phyloP scores from a whole-genome alignment of 2,329 filamentous ascomycete genomes.

The Monilinia aucupariae region DNA sequence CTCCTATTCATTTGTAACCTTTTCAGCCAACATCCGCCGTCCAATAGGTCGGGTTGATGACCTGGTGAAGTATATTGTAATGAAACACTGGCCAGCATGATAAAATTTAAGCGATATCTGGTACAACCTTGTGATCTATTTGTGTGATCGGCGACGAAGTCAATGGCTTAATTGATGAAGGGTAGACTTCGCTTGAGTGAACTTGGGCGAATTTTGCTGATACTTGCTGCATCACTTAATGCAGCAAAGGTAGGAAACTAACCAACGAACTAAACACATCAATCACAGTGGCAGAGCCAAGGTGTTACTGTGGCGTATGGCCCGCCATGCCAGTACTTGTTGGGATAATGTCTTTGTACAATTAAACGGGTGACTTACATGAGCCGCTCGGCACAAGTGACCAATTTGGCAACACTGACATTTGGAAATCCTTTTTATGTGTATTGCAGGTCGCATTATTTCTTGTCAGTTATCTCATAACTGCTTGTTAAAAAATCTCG shows the following conservation, averaged over 20 bases:
- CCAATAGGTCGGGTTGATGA: constrained; percentile 3
- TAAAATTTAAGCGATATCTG: neutral
- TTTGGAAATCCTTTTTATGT: neutral
- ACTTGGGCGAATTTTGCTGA: neutral
- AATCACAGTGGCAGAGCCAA: neutral
- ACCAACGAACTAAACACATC: neutral
- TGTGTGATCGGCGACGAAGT: constrained; percentile 2
- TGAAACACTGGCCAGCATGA: neutral
- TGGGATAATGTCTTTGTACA: neutral
- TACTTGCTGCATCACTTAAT: neutral
- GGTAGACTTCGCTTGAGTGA: neutral
- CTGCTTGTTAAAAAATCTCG: neutral
- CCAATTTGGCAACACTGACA: neutral
- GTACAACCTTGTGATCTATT: neutral
- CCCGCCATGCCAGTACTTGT: neutral
- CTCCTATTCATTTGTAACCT: neutral
- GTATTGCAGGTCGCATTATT: neutral
- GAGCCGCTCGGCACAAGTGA: constrained; percentile 1
- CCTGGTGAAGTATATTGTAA: constrained; percentile 1
- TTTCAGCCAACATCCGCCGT: neutral
- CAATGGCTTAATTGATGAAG: constrained; percentile 3
- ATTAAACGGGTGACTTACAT: neutral
- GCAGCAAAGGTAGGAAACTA: neutral
- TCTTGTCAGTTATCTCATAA: neutral
- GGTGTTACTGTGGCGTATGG: neutral